A percentile compares a stretch with the other conserved stretches of the same genome.
phyloP scores from a whole-genome alignment of 495 filamentous ascomycete genomes.

The Sabuloglossum arenarium region DNA sequence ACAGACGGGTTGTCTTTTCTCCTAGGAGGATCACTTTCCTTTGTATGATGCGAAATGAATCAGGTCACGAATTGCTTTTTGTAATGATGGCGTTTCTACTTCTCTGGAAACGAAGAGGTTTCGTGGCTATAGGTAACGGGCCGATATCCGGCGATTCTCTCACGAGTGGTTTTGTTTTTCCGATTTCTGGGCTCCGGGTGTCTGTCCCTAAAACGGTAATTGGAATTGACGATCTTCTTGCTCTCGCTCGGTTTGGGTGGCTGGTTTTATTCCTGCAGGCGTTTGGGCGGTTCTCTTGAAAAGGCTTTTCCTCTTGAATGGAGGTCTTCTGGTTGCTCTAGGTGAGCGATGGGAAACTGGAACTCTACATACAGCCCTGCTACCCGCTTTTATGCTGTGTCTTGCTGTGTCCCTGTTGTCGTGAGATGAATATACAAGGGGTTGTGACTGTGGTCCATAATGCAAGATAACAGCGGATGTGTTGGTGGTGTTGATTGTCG shows the following conservation, averaged over 20 bases:
- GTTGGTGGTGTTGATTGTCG: no score
- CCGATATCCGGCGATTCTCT: neutral
- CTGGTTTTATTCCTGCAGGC: neutral
- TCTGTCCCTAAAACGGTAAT: neutral
- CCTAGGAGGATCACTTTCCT: neutral
- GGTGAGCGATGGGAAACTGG: no score
- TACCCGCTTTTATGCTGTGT: no score
- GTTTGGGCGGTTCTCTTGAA: neutral
- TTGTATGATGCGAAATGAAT: neutral
- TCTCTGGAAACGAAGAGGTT: neutral
- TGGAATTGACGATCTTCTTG: neutral
- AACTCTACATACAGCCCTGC: no score
- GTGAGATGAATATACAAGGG: no score
- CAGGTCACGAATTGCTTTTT: neutral
- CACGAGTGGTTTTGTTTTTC: neutral
- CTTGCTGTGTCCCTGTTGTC: no score
- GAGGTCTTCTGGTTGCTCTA: no score
- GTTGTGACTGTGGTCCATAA: no score
- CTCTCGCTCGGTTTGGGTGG: neutral
- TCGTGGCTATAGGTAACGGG: neutral
- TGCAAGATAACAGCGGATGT: no score
- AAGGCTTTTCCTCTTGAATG: neutral
- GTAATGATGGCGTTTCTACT: neutral
- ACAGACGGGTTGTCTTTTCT: neutral
- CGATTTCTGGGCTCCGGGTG: neutral